phyloP scores from a whole-genome alignment of 31 red algal species.

The Asparagopsis taxiformis region DNA sequence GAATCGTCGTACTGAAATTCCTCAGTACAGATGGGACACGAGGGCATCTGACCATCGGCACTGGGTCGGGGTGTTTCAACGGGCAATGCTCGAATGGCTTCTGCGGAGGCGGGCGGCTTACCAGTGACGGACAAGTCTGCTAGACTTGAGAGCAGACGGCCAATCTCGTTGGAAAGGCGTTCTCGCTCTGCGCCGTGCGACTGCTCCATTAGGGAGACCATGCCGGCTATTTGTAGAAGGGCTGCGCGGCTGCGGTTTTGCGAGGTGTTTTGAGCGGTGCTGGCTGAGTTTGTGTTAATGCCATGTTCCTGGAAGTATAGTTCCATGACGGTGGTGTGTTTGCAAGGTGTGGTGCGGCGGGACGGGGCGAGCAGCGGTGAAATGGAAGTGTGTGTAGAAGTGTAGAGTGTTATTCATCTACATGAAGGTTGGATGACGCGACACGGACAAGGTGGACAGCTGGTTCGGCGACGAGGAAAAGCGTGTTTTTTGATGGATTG shows the following conservation, averaged over 20 bases:
- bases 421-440: neutral
- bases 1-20: constrained; percentile 47
- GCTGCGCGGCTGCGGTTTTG: constrained; percentile 1
- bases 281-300: neutral
- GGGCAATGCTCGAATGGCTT: constrained; percentile 30
- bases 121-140: constrained; percentile 12
- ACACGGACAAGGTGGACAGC: neutral
- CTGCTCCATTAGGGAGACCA: constrained; percentile 5
- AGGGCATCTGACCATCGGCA: neutral
- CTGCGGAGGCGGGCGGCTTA: constrained; percentile 40
- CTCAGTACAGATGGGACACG: constrained; percentile 79
- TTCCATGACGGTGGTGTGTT: constrained; percentile 22
- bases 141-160: neutral
- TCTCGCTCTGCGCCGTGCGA: constrained; percentile 1
- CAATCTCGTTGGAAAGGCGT: constrained; percentile 1
- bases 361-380: neutral
- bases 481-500: neutral
- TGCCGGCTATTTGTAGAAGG: constrained; percentile 1
- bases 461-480: neutral
- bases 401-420: neutral
- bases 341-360: too few species aligned
- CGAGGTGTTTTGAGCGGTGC: neutral
- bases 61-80: neutral
- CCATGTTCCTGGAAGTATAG: constrained; percentile 41
- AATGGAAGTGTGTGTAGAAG: neutral